Conservation (phyloP, 768 basidiomycete species). For the Collybiopsis luxurians region DNA sequence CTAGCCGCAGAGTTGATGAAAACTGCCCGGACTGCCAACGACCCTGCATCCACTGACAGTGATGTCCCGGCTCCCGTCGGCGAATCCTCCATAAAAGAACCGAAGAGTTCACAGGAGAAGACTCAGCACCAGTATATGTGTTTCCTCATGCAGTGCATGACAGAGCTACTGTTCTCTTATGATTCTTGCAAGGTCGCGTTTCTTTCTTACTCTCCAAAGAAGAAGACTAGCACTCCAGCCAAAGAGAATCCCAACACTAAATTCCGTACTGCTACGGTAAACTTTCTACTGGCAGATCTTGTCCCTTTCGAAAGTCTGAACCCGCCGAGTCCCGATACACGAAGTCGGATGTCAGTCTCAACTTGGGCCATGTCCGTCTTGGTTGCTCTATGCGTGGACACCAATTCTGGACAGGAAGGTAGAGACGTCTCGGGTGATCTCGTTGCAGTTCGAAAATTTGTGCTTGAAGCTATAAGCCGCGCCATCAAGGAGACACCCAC, state of each 20-base stretch:
- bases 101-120: constrained; percentile 20
- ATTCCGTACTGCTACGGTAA: constrained; percentile 62
- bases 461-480: constrained; percentile 85
- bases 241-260: constrained; percentile 59
- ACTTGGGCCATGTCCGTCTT: constrained; percentile 90
- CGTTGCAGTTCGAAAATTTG: constrained; percentile 86
- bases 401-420: constrained; percentile 54
- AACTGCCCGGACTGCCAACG: constrained; percentile 46
- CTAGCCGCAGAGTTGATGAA: constrained; percentile 70
- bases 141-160: constrained; percentile 89
- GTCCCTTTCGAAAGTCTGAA: constrained; percentile 75
- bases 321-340: constrained; percentile 53
- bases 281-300: constrained; percentile 81
- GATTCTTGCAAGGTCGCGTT: constrained; percentile 88
- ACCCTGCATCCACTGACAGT: constrained; percentile 19
- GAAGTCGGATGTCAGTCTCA: constrained; percentile 60
- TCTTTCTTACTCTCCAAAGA: constrained; percentile 73
- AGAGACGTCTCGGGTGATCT: constrained; percentile 82
- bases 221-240: constrained; percentile 53
- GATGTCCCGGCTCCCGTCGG: neutral
- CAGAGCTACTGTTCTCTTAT: constrained; percentile 92
- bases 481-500: constrained; percentile 73
- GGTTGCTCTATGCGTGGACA: constrained; percentile 92
- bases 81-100: constrained; percentile 11
- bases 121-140: constrained; percentile 59